Evolutionary conservation across 2,329 filamentous ascomycete species (phyloP).

Genomic region (Alternaria sp.): DNA sequence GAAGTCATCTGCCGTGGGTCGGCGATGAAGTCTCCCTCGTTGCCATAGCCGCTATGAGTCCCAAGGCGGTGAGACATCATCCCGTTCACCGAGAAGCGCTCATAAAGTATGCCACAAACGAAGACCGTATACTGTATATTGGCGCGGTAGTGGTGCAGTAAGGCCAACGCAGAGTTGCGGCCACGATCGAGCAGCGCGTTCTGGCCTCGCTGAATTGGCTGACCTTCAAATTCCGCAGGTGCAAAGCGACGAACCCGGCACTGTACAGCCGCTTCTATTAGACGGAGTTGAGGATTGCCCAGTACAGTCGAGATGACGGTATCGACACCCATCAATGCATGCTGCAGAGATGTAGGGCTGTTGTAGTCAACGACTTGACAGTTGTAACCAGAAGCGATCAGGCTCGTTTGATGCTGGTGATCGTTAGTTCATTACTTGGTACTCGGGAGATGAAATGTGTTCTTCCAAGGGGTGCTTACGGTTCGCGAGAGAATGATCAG

Average conservation of each 20-base stretch:
- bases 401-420: constrained; percentile 60
- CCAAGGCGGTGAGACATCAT: constrained; percentile 67
- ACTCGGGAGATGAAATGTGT: not conserved
- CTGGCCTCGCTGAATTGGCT: constrained; percentile 60
- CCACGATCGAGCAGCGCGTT: constrained; percentile 68
- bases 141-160: constrained; percentile 62
- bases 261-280: constrained; percentile 73
- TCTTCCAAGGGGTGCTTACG: constrained; percentile 51
- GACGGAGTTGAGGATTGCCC: constrained; percentile 68
- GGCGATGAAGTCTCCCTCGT: constrained; percentile 70
- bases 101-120: constrained; percentile 77
- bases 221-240: constrained; percentile 77
- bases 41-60: constrained; percentile 58
- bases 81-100: constrained; percentile 73
- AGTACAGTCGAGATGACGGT: constrained; percentile 77
- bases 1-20: constrained; percentile 65
- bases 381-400: constrained; percentile 66
- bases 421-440: constrained; percentile 13
- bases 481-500: constrained; percentile 73
- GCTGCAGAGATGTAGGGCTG: constrained; percentile 63
- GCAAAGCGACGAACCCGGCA: constrained; percentile 72
- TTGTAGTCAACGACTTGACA: constrained; percentile 73
- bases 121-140: constrained; percentile 73
- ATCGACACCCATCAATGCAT: constrained; percentile 73
- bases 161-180: constrained; percentile 62